phyloP scores from a whole-genome alignment of 2,329 filamentous ascomycete species.

The Penicillium rolfsii region DNA sequence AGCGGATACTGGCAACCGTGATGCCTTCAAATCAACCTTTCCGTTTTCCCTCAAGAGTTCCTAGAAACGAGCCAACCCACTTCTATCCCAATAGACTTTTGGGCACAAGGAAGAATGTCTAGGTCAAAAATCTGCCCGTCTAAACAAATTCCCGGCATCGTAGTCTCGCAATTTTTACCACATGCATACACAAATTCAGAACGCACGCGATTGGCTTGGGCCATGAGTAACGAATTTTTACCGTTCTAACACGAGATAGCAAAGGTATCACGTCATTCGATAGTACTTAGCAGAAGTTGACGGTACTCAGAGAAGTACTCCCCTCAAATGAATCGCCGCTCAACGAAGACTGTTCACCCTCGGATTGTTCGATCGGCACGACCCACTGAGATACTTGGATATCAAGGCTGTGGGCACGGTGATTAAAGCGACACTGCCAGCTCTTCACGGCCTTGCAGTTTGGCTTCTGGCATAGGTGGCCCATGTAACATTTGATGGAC shows the following conservation, averaged over 20 bases:
- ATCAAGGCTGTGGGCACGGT: constrained; percentile 33
- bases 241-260: not conserved
- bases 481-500: constrained; percentile 48
- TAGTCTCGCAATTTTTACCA: constrained; percentile 6
- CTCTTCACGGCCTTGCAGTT: constrained; percentile 37
- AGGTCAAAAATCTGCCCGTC: constrained; percentile 5
- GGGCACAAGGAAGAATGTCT: not conserved
- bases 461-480: constrained; percentile 48
- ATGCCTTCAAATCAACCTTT: constrained; percentile 3
- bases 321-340: constrained; percentile 23
- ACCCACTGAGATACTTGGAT: constrained; percentile 31
- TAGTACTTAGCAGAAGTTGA: constrained; percentile 6
- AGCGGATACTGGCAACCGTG: constrained; percentile 3
- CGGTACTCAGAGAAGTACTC: constrained; percentile 8
- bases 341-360: constrained; percentile 21
- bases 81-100: constrained; percentile 7
- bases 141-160: constrained; percentile 1
- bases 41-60: not conserved
- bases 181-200: constrained; percentile 21
- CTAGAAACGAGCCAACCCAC: not conserved
- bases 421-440: constrained; percentile 36
- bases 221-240: constrained; percentile 10
- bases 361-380: constrained; percentile 26
- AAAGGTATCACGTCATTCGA: constrained; percentile 2
- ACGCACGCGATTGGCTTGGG: constrained; percentile 4